A percentile compares a stretch with the other conserved stretches of the same genome.
These are phyloP conservation scores for Claviceps sp. DNA, from an alignment of 2,329 filamentous ascomycete genomes.

Conservation along the genomic window DNA sequence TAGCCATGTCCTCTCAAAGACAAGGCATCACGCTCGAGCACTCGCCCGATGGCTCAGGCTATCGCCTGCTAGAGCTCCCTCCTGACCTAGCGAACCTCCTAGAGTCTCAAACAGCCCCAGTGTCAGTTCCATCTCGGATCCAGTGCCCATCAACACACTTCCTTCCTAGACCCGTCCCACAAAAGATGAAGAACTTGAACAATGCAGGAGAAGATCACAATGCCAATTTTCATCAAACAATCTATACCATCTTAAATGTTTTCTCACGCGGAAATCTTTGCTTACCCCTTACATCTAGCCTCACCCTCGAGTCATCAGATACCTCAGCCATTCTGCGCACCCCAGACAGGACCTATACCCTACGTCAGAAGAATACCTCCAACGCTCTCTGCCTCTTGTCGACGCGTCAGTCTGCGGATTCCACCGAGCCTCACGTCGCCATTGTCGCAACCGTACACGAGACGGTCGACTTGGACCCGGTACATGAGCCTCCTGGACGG, in stretches of 20 bases:
- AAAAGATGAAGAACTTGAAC: too few species aligned
- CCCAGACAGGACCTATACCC: slow-evolving; percentile 38
- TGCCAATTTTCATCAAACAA: too few species aligned
- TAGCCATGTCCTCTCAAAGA: slow-evolving; percentile 32
- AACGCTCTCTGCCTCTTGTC: slow-evolving; percentile 48
- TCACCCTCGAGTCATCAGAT: slow-evolving; percentile 35
- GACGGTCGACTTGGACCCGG: slow-evolving; percentile 44
- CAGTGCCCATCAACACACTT: too few species aligned
- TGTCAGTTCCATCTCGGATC: slow-evolving; percentile 25
- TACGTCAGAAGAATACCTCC: slow-evolving; percentile 55
- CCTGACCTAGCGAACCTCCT: slow-evolving; percentile 42
- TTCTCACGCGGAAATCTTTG: too few species aligned
- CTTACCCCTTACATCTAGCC: slow-evolving; percentile 17
- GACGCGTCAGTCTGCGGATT: slow-evolving; percentile 12
- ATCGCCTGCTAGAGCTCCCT: slow-evolving; percentile 50
- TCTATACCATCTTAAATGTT: too few species aligned
- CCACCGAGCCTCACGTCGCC: slow-evolving; percentile 25
- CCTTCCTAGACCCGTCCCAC: too few species aligned
- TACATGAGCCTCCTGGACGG: slow-evolving; percentile 21
- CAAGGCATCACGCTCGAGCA: slow-evolving; percentile 38
- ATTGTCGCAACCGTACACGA: slow-evolving; percentile 45
- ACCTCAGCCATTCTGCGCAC: slow-evolving; percentile 38
- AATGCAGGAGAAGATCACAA: too few species aligned
- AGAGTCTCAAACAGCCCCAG: slow-evolving; percentile 38
- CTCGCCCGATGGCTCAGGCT: slow-evolving; percentile 33